A percentile compares a stretch with the other conserved stretches of the same genome.
Conservation (phyloP, 2,329 filamentous ascomycete genomes). For the Fusarium sp. region DNA sequence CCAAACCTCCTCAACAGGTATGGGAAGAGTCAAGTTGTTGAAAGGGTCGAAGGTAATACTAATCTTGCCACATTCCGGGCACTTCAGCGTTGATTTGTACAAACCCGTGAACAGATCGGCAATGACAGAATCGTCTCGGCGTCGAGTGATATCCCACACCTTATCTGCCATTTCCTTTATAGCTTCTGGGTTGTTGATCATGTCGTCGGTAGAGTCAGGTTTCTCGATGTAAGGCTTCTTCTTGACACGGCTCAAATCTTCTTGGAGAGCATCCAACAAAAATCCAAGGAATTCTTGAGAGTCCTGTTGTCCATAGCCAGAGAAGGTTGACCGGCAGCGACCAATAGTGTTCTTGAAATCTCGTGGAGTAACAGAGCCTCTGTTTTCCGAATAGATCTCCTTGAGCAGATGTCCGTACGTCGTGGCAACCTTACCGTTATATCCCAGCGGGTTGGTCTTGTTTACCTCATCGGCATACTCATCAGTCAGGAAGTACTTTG, state of each 20-base stretch:
- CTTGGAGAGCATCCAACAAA: slow-evolving; percentile 91
- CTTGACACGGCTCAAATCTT: slow-evolving; percentile 92
- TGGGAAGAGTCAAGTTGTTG: slow-evolving; percentile 90
- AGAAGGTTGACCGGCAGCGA: slow-evolving; percentile 84
- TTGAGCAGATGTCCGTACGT: slow-evolving; percentile 82
- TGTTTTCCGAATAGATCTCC: slow-evolving; percentile 79
- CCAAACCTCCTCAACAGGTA: slow-evolving; percentile 90
- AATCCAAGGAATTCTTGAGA: slow-evolving; percentile 98
- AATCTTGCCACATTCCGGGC: slow-evolving; percentile 90
- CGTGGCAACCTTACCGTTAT: slow-evolving; percentile 87
- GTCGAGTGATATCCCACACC: slow-evolving; percentile 92
- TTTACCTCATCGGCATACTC: slow-evolving; percentile 87
- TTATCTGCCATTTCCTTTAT: slow-evolving; percentile 87
- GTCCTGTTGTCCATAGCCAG: slow-evolving; percentile 95
- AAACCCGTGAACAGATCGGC: slow-evolving; percentile 96
- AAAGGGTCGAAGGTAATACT: slow-evolving; percentile 99
- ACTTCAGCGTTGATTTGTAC: slow-evolving; percentile 97
- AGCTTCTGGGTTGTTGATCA: slow-evolving; percentile 83
- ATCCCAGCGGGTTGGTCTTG: slow-evolving; percentile 83
- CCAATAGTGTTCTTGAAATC: slow-evolving; percentile 88
- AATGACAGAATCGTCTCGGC: slow-evolving; percentile 93
- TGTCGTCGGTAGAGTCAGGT: slow-evolving; percentile 96
- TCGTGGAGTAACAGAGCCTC: slow-evolving; percentile 79
- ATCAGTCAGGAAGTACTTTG: slow-evolving; percentile 85
- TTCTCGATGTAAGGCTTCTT: slow-evolving; percentile 99